Base-by-base conservation (phyloP, 73 alveolate species). In the Paramecium caudatum region DNA sequence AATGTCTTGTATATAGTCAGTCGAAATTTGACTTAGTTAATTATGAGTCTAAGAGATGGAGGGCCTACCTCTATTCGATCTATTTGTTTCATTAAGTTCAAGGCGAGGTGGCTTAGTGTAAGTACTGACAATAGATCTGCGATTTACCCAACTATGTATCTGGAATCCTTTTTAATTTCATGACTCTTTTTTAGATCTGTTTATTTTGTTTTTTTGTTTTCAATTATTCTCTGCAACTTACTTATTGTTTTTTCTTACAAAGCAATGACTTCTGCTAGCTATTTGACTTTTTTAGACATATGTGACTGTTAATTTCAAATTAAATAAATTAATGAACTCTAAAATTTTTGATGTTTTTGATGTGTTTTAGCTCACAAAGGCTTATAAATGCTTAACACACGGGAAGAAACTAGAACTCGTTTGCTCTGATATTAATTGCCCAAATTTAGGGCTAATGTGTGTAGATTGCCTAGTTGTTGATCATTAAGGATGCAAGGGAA, bases 241-340 rank as follows among this genome's bases (percentile, higher is more conserved):
- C 80, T 43, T 10, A 55, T 55, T 1, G 80, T 55, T 21, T 55
- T 55, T 55, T 55, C 80, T 55, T 55, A 23, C 12, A 55, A 55
- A 23, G 80, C 80, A 55, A 55, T 55, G 9, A 55, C 80, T 55
- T 55, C 80, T 55, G 80, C 80, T 55, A 55, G 30, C 6, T 55
- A 43, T 55, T 55, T 55, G 80, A 55, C 80, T 23, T 55, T 55
- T 55, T 55, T 55, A 55, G 80, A 55, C 80, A 55, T 55, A 19
- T 27, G 23, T 55, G 80, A 55, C 80, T 55, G 80, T 55, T 55
- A 55, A 55, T 55, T 55, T 55, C 80, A 55, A 55, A 55, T 55
- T 55, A 27, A 55, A 55, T 55, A 55, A 55, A 55, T 23, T 55
- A 19, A 55, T 55, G 41, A 55, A 55, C 80, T 55, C 30, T 55